Percentiles rank a stretch among this genome's conserved stretches.
Conservation (phyloP, 306 rosid genomes). For the cucumber (Cucumis sativus) region DNA sequence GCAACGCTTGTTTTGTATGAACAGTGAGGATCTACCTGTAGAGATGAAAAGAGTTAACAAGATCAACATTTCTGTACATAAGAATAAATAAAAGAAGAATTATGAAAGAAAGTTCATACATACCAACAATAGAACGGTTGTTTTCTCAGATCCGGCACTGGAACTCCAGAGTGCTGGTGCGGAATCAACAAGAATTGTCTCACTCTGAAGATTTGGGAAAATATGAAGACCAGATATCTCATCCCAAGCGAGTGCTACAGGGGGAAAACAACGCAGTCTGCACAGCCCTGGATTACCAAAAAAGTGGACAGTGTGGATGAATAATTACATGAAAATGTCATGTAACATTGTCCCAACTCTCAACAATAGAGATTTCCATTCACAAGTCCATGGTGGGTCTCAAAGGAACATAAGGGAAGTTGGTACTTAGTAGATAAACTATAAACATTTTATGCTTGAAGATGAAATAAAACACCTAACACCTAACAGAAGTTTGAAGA, state of each 20-base stretch:
- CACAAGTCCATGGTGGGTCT: neutral
- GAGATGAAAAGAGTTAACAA: constrained; percentile 3
- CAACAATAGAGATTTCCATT: neutral
- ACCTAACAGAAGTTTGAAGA: neutral
- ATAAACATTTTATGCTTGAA: neutral
- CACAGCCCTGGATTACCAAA: constrained; percentile 61
- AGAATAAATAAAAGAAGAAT: constrained; percentile 8
- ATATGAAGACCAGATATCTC: constrained; percentile 75
- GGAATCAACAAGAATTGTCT: constrained; percentile 77
- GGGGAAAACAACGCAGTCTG: constrained; percentile 92
- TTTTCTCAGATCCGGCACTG: constrained; percentile 46
- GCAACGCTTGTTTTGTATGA: constrained; percentile 58
- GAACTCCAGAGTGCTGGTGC: constrained; percentile 79
- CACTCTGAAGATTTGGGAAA: constrained; percentile 61
- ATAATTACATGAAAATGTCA: neutral
- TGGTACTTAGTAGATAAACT: neutral
- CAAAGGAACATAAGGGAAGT: neutral
- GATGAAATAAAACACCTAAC: neutral
- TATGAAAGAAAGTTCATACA: constrained; percentile 24
- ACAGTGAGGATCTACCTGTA: constrained; percentile 96
- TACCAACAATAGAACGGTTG: constrained; percentile 79
- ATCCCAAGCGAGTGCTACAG: constrained; percentile 94
- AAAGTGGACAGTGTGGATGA: constrained; percentile 17
- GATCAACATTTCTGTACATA: constrained; percentile 3
- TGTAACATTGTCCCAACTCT: neutral